Base-by-base conservation (phyloP, 345 rosid species). In the Orychophragmus violaceus region DNA sequence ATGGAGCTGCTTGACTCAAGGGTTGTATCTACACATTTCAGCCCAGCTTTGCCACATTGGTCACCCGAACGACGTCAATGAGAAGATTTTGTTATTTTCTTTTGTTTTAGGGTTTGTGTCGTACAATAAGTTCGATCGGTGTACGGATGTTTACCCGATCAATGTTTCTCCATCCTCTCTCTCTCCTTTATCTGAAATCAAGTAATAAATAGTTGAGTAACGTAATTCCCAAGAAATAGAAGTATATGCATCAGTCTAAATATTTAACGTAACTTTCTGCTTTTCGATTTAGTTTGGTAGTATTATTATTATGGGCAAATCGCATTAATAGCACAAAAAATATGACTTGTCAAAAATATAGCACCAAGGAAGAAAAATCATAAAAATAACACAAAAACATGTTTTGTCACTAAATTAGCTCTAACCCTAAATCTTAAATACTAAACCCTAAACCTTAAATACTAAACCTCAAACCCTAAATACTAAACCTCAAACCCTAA, bases 41-140 rank as follows among this genome's bases (percentile, higher is more conserved):
- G 98, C 74, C 95, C 78, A 3, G 73, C 74, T 27, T 48, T 59
- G 29, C 96, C 98, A 5, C 80, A 78, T 17, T 91, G 98, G 98
- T 77, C 78, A 13, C 77, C 87, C 1, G 80, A 73, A 56, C 74
- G 79, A 17, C 78, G 86, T 37, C 56, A 65, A 59, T 80, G 14
- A 59, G 42, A 58, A 18, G 30, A 17, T 42, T 21, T 66, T 42
- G 58, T 17, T 9, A 6, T 35, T 3, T 22, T n/a, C 14, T 59
- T 27, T 42, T 70, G 61, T 16, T 60, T 52, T 61, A 51, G 61
- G 53, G 35, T 41, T 61, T 48, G 45, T 70, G 27, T 22, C 46
- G 61, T 70, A 29, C 5, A 70, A 51, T 70, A 70, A 70, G 74
- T 14, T 51, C 11, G 53, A 23, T 23, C 53, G 74, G 74, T 61